These are phyloP conservation scores for Cercospora zeae-maydis DNA, from an alignment of 2,329 filamentous ascomycete species.

Conservation along the genomic window DNA sequence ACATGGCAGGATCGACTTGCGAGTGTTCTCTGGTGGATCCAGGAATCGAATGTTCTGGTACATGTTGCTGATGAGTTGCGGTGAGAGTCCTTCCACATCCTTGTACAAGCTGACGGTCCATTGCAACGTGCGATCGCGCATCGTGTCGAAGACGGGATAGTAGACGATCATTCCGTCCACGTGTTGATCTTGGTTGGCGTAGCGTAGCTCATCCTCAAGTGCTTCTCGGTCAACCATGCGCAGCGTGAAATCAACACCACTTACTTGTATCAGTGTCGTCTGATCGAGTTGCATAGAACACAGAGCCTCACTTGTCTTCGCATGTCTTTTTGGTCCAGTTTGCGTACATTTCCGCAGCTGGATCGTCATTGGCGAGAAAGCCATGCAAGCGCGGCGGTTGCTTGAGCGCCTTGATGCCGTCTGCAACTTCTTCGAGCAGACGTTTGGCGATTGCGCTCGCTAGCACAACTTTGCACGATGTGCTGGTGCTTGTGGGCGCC, in stretches of 20 bases:
- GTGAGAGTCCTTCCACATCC: constrained; percentile 92
- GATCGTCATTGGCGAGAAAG: constrained; percentile 88
- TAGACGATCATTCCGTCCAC: constrained; percentile 95
- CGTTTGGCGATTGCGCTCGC: constrained; percentile 82
- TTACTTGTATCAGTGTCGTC: constrained; percentile 35
- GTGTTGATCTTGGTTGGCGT: constrained; percentile 71
- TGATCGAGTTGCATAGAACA: neutral
- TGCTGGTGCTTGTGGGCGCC: constrained; percentile 3
- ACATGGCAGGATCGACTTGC: constrained; percentile 92
- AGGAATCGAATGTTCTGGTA: constrained; percentile 97
- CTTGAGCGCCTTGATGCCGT: constrained; percentile 68
- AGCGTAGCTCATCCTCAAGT: constrained; percentile 83
- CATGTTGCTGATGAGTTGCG: constrained; percentile 98
- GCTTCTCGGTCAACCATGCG: constrained; percentile 79
- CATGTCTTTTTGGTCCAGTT: constrained; percentile 98
- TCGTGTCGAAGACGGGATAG: constrained; percentile 92
- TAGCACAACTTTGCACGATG: constrained; percentile 84
- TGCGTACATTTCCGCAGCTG: constrained; percentile 87
- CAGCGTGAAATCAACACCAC: constrained; percentile 82
- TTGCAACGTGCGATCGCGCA: constrained; percentile 91
- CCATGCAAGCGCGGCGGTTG: constrained; percentile 77
- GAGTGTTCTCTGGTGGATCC: constrained; percentile 69
- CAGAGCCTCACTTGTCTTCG: constrained; percentile 77
- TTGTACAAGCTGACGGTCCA: constrained; percentile 87
- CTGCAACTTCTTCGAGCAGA: constrained; percentile 72